Evolutionary conservation across 192 early-diverging fungal genomes (phyloP).

Genomic region (Rhizophlyctis rosea): DNA sequence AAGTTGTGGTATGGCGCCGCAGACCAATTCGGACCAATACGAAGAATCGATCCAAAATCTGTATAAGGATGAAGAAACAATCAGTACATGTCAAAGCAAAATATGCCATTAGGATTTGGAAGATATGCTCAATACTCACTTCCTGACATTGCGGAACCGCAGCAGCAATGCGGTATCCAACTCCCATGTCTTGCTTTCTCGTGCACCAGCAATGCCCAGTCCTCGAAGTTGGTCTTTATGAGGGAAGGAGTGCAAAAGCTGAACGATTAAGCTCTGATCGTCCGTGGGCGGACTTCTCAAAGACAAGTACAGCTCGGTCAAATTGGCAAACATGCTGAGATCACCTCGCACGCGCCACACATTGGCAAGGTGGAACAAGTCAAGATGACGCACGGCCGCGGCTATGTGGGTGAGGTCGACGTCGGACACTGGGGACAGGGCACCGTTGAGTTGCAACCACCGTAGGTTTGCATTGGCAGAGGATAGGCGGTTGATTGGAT

Average conservation of each 20-base stretch:
- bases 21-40: neutral
- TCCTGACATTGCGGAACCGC: neutral
- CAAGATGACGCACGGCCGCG: neutral
- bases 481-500: neutral
- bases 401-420: neutral
- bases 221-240: neutral
- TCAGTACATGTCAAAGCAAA: neutral
- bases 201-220: neutral
- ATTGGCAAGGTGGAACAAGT: neutral
- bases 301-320: neutral
- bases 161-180: neutral
- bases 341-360: neutral
- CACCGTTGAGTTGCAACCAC: neutral
- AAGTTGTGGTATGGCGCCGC: neutral
- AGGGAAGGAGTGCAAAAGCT: neutral
- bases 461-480: neutral
- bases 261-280: neutral
- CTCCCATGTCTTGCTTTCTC: neutral
- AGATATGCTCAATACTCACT: neutral
- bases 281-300: neutral
- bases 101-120: neutral
- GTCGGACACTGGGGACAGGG: neutral
- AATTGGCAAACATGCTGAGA: neutral
- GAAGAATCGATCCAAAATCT: neutral
- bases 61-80: neutral